phyloP scores from a whole-genome alignment of 331 rosid species.

The Malus hybrid region DNA sequence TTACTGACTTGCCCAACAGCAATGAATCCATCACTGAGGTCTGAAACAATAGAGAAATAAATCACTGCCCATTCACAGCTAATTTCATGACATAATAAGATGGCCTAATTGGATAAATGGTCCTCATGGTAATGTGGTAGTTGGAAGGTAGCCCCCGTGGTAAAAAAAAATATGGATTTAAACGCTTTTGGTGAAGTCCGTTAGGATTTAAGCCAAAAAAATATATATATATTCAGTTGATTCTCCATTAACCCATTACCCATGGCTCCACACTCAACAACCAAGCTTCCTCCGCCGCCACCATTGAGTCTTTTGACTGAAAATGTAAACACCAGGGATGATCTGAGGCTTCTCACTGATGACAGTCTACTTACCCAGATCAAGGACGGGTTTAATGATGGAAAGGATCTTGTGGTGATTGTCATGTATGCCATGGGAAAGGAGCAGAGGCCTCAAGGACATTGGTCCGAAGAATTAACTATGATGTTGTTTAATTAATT shows the following conservation, averaged over 20 bases:
- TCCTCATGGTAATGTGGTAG: too few relatives aligned
- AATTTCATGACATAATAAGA: background rate
- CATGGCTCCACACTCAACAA: too few relatives aligned
- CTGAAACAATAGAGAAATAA: background rate
- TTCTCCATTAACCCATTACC: too few relatives aligned
- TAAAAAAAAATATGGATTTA: too few relatives aligned
- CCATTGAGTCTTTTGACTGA: constrained; percentile 52
- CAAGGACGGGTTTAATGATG: constrained; percentile 67
- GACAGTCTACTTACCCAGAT: constrained; percentile 52
- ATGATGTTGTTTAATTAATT: constrained; percentile 8
- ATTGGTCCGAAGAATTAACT: constrained; percentile 54
- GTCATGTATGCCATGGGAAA: constrained; percentile 86
- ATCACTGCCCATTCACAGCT: background rate
- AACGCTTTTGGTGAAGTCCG: too few relatives aligned
- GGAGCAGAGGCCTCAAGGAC: constrained; percentile 71
- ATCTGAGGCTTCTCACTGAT: constrained; percentile 68
- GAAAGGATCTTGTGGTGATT: constrained; percentile 65
- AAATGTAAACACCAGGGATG: constrained; percentile 69
- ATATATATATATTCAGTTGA: too few relatives aligned
- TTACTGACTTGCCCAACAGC: background rate
- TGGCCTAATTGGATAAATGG: too few relatives aligned
- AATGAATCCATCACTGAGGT: background rate
- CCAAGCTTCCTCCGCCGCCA: too few relatives aligned
- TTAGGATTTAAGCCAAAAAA: too few relatives aligned
- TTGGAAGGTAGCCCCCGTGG: too few relatives aligned